A percentile compares a stretch with the other conserved stretches of the same genome.
Evolutionary conservation across 108 stramenopile species (phyloP).

Genomic region (Stephanodiscus triporus): DNA sequence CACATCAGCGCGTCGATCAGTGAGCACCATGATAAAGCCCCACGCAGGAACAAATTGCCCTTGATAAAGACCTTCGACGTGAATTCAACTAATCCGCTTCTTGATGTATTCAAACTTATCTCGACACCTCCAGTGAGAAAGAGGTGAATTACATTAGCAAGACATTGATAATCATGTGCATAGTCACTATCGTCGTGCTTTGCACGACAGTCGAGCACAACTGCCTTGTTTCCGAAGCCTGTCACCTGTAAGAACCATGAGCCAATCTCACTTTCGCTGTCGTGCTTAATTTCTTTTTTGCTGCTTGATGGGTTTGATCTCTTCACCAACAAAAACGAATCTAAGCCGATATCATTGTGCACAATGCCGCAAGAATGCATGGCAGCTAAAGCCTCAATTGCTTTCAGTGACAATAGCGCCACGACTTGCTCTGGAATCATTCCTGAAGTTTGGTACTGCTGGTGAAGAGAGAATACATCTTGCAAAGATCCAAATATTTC

Average conservation of each 20-base stretch:
- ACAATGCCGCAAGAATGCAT: conserved; percentile 43
- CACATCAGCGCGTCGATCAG: conserved; percentile 40
- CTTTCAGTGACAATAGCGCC: conserved; percentile 25
- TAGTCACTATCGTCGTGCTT: conserved; percentile 23
- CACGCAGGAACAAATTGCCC: conserved; percentile 45
- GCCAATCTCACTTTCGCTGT: neutral
- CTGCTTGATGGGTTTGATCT: neutral
- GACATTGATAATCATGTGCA: conserved; percentile 48
- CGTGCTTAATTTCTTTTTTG: neutral
- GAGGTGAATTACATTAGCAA: conserved; percentile 43
- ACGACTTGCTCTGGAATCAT: conserved; percentile 47
- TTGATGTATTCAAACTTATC: conserved; percentile 19
- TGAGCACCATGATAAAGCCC: conserved; percentile 45
- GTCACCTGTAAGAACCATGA: conserved; percentile 37
- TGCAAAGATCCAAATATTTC: conserved; percentile 46
- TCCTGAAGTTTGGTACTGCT: conserved; percentile 35
- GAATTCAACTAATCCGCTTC: conserved; percentile 32
- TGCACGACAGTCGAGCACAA: conserved; percentile 27
- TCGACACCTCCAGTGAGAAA: conserved; percentile 45
- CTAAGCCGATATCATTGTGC: conserved; percentile 44
- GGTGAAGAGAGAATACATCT: conserved; percentile 45
- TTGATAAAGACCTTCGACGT: conserved; percentile 31
- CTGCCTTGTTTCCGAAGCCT: conserved; percentile 46
- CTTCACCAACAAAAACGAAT: conserved; percentile 44
- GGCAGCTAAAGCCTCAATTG: conserved; percentile 45